phyloP scores from a whole-genome alignment of 768 basidiomycete genomes.

The Tephrocybe sp. region DNA sequence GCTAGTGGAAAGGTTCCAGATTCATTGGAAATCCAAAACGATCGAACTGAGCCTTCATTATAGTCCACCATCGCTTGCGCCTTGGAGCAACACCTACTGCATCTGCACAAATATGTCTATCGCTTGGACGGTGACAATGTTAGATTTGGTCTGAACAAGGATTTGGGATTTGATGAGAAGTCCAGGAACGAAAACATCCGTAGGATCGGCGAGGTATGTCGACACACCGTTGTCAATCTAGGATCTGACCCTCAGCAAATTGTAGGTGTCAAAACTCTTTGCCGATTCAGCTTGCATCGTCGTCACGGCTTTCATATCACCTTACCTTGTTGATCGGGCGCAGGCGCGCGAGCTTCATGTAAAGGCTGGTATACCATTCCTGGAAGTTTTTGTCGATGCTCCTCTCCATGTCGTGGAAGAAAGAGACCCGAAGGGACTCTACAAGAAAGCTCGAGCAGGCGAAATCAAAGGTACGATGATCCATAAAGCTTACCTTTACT shows the following conservation, averaged over 20 bases:
- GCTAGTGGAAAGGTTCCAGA: slow-evolving; percentile 85
- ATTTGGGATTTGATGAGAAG: slow-evolving; percentile 90
- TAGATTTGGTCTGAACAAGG: slow-evolving; percentile 95
- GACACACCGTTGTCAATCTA: not conserved
- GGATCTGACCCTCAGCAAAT: not conserved
- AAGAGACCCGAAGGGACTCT: slow-evolving; percentile 96
- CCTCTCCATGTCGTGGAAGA: slow-evolving; percentile 85
- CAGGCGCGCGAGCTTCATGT: slow-evolving; percentile 83
- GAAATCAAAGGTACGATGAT: slow-evolving; percentile 84
- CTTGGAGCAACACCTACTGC: slow-evolving; percentile 92
- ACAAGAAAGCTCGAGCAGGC: slow-evolving; percentile 94
- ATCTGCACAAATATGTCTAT: slow-evolving; percentile 83
- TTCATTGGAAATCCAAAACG: not conserved
- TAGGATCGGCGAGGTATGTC: slow-evolving; percentile 86
- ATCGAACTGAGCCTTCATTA: slow-evolving; percentile 1
- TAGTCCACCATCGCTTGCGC: slow-evolving; percentile 98
- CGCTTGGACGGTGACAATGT: slow-evolving; percentile 96
- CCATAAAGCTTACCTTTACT: not conserved
- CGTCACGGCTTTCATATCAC: slow-evolving; percentile 97
- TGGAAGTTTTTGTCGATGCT: slow-evolving; percentile 96
- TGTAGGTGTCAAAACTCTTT: slow-evolving; percentile 93
- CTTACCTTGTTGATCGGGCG: slow-evolving; percentile 87
- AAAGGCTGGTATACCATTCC: slow-evolving; percentile 70
- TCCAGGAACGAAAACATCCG: slow-evolving; percentile 96
- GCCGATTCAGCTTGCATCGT: slow-evolving; percentile 84